Conservation (phyloP, 1,284 basidiomycete genomes). For the Ustilago bromivora region DNA sequence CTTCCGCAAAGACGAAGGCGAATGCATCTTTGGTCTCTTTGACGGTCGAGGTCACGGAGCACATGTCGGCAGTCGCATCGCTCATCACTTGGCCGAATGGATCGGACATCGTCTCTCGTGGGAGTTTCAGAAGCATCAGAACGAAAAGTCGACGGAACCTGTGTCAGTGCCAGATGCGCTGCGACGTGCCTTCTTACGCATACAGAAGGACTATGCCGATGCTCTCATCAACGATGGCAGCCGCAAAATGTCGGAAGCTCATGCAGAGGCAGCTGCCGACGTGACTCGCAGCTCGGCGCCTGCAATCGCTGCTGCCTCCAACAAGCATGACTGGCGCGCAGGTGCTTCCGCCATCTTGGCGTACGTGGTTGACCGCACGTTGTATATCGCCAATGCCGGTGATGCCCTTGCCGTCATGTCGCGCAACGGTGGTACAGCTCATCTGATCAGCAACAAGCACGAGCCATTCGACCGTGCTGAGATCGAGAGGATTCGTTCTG, state of each 20-base stretch:
- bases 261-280: constrained; percentile 44
- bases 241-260: constrained; percentile 53
- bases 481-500: constrained; percentile 85
- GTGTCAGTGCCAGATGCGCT: constrained; percentile 58
- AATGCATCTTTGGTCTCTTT: constrained; percentile 97
- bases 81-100: constrained; percentile 69
- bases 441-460: constrained; percentile 83
- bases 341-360: constrained; percentile 84
- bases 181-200: constrained; percentile 63
- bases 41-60: constrained; percentile 74
- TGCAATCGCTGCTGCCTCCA: constrained; percentile 50
- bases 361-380: constrained; percentile 83
- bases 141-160: constrained; percentile 32
- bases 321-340: constrained; percentile 62
- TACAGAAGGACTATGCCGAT: constrained; percentile 66
- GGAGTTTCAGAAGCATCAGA: constrained; percentile 57
- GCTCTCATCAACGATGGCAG: constrained; percentile 61
- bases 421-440: constrained; percentile 79
- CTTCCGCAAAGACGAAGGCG: constrained; percentile 81
- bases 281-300: constrained; percentile 46
- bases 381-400: constrained; percentile 92
- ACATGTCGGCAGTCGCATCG: constrained; percentile 74
- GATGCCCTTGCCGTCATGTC: constrained; percentile 91
- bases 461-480: constrained; percentile 90
- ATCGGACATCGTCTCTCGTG: constrained; percentile 52